Evolutionary conservation across 352 stramenopile species (phyloP).

Genomic region (Globisporangium abappressorium): DNA sequence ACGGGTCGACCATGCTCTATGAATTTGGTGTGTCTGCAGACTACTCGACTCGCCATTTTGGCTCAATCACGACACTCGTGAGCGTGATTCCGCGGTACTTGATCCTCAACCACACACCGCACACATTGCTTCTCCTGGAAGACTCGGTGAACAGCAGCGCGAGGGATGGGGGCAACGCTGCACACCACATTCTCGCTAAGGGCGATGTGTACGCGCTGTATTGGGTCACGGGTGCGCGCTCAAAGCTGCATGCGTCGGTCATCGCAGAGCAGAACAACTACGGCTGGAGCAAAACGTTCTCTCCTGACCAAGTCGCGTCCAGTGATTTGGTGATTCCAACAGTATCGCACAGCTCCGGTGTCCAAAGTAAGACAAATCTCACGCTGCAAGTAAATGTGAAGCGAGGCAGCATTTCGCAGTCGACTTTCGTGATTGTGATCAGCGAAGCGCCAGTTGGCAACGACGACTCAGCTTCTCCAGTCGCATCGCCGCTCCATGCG

Average conservation of each 20-base stretch:
- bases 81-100: constrained; percentile 83
- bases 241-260: constrained; percentile 53
- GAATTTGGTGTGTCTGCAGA: constrained; percentile 81
- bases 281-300: constrained; percentile 62
- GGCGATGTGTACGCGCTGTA: constrained; percentile 79
- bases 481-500: constrained; percentile 2
- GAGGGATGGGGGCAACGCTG: constrained; percentile 31
- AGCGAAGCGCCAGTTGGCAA: constrained; percentile 24
- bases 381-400: constrained; percentile 63
- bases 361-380: constrained; percentile 14
- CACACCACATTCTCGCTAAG: constrained; percentile 68
- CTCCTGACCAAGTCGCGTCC: constrained; percentile 44
- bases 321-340: constrained; percentile 51
- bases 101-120: constrained; percentile 57
- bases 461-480: constrained; percentile 13
- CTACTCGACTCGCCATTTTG: constrained; percentile 79
- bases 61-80: constrained; percentile 79
- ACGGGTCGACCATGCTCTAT: constrained; percentile 49
- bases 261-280: constrained; percentile 43
- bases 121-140: constrained; percentile 72
- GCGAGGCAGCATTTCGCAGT: constrained; percentile 67
- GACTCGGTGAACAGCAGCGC: constrained; percentile 14
- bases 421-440: constrained; percentile 70
- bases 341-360: constrained; percentile 23
- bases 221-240: constrained; percentile 57